Conservation (phyloP, 2,329 filamentous ascomycete genomes). For the Xylaria sp. region DNA sequence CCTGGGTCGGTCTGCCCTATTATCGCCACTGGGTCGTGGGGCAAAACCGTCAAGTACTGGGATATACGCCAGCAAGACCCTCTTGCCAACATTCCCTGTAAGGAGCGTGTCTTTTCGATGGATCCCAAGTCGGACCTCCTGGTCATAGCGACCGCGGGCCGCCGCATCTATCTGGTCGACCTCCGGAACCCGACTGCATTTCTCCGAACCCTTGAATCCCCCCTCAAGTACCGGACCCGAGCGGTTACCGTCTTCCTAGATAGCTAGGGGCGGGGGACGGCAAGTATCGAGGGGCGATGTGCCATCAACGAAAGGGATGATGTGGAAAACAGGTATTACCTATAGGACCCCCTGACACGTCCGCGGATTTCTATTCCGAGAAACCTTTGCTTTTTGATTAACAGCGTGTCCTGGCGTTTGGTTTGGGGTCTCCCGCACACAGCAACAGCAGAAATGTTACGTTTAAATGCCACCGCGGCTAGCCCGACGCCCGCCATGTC, state of each 20-base stretch:
- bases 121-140: constrained; percentile 36
- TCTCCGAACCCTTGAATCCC: constrained; percentile 23
- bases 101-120: constrained; percentile 51
- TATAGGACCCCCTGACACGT: neutral
- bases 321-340: constrained; percentile 26
- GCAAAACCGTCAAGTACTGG: constrained; percentile 61
- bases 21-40: constrained; percentile 51
- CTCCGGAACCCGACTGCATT: constrained; percentile 31
- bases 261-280: constrained; percentile 35
- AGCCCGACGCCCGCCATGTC: neutral
- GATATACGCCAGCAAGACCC: constrained; percentile 50
- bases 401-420: neutral
- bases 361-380: neutral
- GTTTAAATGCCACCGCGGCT: constrained; percentile 40
- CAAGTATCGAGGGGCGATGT: constrained; percentile 37
- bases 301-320: constrained; percentile 28
- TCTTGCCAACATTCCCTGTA: constrained; percentile 48
- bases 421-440: neutral
- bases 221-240: constrained; percentile 35
- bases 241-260: constrained; percentile 33
- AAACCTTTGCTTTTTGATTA: neutral
- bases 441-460: constrained; percentile 29
- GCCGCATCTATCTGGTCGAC: constrained; percentile 37
- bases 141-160: constrained; percentile 38
- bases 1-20: constrained; percentile 28